Conservation (phyloP, 345 rosid species). For the Rhodamnia rubescens region DNA sequence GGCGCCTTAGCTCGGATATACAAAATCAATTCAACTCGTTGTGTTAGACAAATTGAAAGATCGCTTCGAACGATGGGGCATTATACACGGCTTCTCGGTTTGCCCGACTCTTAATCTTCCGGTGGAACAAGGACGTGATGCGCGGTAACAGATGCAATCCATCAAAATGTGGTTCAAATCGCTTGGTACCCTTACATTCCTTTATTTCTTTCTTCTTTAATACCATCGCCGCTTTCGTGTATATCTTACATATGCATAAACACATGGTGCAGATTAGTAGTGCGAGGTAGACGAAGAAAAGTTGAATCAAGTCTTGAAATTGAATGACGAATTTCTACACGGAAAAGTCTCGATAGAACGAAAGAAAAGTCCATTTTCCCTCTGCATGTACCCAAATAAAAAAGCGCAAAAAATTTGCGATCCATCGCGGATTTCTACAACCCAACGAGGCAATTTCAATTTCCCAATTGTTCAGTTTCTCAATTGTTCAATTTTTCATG, state of each 20-base stretch:
- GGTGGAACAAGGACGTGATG: too few relatives aligned
- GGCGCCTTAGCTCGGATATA: too few relatives aligned
- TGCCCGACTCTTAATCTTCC: too few relatives aligned
- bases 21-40: too few relatives aligned
- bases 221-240: rapidly evolving
- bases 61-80: too few relatives aligned
- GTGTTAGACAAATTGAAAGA: too few relatives aligned
- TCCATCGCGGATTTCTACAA: background rate
- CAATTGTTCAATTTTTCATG: background rate
- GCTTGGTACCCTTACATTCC: background rate
- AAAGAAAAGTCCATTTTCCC: background rate
- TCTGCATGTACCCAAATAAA: background rate
- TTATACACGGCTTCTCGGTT: too few relatives aligned
- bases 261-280: too few relatives aligned
- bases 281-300: too few relatives aligned
- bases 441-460: background rate
- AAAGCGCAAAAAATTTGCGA: background rate
- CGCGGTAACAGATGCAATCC: too few relatives aligned
- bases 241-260: background rate
- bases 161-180: background rate
- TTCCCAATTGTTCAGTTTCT: background rate
- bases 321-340: background rate
- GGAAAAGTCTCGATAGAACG: background rate
- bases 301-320: background rate
- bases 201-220: background rate